These are phyloP conservation scores for Mycosphaerelloides madeirae DNA, from an alignment of 2,329 filamentous ascomycete genomes.

Conservation along the genomic window DNA sequence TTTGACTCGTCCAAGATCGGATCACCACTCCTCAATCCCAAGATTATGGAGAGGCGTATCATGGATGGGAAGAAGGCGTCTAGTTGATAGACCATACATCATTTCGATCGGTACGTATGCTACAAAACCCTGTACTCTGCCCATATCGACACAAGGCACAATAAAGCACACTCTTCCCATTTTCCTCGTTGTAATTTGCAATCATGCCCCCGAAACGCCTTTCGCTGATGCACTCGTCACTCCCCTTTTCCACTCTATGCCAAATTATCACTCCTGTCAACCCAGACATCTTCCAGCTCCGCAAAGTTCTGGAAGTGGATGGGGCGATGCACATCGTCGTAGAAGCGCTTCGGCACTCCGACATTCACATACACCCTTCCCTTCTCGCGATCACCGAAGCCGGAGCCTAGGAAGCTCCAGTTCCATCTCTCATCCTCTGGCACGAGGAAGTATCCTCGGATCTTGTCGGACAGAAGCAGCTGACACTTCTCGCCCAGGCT, in stretches of 20 bases:
- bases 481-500: constrained; percentile 91
- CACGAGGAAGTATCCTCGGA: constrained; percentile 92
- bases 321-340: constrained; percentile 85
- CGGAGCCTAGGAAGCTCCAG: constrained; percentile 94
- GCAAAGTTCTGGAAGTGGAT: constrained; percentile 97
- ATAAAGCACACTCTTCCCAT: neutral
- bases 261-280: constrained; percentile 89
- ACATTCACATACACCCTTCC: constrained; percentile 78
- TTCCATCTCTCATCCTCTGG: constrained; percentile 91
- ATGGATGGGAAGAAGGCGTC: neutral
- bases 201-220: constrained; percentile 4
- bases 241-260: constrained; percentile 48
- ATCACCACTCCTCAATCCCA: constrained; percentile 24
- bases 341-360: constrained; percentile 82
- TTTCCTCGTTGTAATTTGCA: neutral
- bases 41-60: constrained; percentile 19
- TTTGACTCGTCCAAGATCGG: constrained; percentile 24
- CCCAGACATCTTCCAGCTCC: constrained; percentile 94
- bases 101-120: neutral
- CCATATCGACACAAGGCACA: neutral
- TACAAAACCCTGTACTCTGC: neutral
- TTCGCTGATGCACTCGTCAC: constrained; percentile 8
- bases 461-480: constrained; percentile 84
- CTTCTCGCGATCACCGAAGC: constrained; percentile 85
- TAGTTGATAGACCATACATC: neutral